phyloP scores from a whole-genome alignment of 2,329 filamentous ascomycete genomes.

The Fusarium coffeatum region DNA sequence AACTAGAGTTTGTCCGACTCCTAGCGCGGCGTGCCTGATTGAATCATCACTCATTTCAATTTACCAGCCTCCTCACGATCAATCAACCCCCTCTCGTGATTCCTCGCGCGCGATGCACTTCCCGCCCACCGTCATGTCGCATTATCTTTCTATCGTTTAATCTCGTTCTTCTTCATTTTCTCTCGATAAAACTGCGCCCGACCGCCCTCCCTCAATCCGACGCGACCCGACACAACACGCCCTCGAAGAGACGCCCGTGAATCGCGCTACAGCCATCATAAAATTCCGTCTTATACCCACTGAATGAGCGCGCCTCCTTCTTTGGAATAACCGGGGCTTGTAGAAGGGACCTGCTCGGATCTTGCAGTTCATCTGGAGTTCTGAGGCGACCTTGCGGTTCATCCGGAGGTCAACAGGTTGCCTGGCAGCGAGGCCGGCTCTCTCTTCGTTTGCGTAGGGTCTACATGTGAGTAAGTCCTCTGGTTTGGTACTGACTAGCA shows the following conservation, averaged over 20 bases:
- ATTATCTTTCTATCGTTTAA: background rate
- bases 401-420: slow-evolving; percentile 11
- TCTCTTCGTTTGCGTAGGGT: background rate
- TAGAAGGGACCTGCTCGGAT: slow-evolving; percentile 12
- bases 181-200: background rate
- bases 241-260: background rate
- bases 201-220: background rate
- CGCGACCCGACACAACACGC: background rate
- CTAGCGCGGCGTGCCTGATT: background rate
- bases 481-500: background rate
- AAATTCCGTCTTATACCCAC: background rate
- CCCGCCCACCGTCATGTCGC: background rate
- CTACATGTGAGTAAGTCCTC: background rate
- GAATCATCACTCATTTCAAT: background rate
- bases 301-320: background rate
- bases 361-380: slow-evolving; percentile 14
- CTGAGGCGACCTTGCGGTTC: slow-evolving; percentile 13
- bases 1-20: background rate
- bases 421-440: background rate
- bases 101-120: background rate
- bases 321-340: slow-evolving; percentile 15
- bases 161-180: background rate
- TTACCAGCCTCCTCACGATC: background rate
- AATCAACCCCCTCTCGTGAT: background rate
- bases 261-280: background rate